These are phyloP conservation scores for Erythrophleum ivorense DNA, from an alignment of 331 rosid species.

Conservation along the genomic window DNA sequence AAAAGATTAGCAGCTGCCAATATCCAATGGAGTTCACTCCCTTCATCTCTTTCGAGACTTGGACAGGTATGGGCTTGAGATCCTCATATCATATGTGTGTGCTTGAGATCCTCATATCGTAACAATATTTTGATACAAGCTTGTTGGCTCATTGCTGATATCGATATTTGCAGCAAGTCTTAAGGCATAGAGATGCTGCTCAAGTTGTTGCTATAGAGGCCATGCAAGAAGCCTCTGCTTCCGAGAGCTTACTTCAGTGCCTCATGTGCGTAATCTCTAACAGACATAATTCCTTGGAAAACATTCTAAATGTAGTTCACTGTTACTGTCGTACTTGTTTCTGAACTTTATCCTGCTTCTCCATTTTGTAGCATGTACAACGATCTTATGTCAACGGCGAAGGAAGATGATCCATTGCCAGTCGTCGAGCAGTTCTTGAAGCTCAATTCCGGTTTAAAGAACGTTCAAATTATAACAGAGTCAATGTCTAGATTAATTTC, in stretches of 20 bases:
- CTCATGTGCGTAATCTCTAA: constrained; percentile 84
- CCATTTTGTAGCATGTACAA: too few relatives aligned
- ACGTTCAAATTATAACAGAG: too few relatives aligned
- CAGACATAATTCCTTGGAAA: too few relatives aligned
- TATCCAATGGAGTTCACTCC: constrained; percentile 83
- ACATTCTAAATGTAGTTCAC: too few relatives aligned
- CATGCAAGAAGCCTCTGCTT: constrained; percentile 85
- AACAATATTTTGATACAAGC: neutral
- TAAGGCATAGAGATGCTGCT: constrained; percentile 89
- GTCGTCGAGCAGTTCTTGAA: too few relatives aligned
- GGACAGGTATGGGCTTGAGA: constrained; percentile 65
- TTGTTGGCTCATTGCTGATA: constrained; percentile 19
- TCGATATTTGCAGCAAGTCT: constrained; percentile 62
- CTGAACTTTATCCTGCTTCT: too few relatives aligned
- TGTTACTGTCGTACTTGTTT: too few relatives aligned
- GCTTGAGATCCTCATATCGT: neutral
- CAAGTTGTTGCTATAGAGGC: constrained; percentile 86
- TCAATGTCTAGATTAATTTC: too few relatives aligned
- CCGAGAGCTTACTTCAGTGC: constrained; percentile 82
- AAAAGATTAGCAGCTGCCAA: constrained; percentile 70
- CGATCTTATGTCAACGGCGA: too few relatives aligned
- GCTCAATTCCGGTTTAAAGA: too few relatives aligned
- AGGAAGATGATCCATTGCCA: too few relatives aligned
- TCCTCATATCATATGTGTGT: neutral
- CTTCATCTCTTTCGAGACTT: constrained; percentile 80